A percentile compares a stretch with the other conserved stretches of the same genome.
phyloP scores from a whole-genome alignment of 139 green algal species.

The Chlorella vulgaris region DNA sequence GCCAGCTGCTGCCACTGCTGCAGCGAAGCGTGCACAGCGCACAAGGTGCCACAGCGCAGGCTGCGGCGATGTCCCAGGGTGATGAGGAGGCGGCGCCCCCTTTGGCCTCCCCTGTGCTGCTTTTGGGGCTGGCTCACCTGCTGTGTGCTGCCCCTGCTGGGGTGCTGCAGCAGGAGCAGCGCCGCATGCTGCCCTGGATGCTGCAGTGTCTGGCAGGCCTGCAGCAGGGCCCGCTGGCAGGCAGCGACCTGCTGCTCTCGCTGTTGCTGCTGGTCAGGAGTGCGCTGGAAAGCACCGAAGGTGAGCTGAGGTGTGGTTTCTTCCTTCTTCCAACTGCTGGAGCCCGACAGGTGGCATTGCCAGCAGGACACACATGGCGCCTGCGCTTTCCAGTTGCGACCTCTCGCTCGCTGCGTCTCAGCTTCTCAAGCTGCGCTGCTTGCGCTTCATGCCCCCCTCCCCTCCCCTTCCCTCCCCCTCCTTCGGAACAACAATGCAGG shows the following conservation, averaged over 20 bases:
- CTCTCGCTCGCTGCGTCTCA: not conserved
- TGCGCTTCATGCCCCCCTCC: not conserved
- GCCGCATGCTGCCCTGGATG: slow-evolving; percentile 34
- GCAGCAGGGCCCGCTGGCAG: slow-evolving; percentile 4
- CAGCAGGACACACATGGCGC: not conserved
- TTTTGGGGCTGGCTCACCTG: slow-evolving; percentile 27
- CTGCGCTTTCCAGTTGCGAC: not conserved
- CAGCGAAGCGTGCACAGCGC: not conserved
- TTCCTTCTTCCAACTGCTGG: too few species aligned
- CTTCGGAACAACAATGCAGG: not conserved
- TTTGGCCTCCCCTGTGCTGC: not conserved
- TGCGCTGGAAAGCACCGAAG: slow-evolving; percentile 1
- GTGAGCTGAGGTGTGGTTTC: too few species aligned
- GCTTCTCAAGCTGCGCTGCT: not conserved
- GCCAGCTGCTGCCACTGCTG: slow-evolving; percentile 30
- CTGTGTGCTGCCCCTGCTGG: slow-evolving; percentile 10
- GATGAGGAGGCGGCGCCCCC: not conserved
- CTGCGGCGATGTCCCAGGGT: not conserved
- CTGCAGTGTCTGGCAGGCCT: slow-evolving; percentile 31
- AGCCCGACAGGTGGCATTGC: slow-evolving; percentile 2
- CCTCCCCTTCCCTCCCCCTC: not conserved
- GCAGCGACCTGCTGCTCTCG: slow-evolving; percentile 22
- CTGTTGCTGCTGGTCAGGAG: slow-evolving; percentile 26
- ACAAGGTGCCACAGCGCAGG: not conserved
- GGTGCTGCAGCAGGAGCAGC: slow-evolving; percentile 25